Percentiles rank a stretch among this genome's conserved stretches.
phyloP scores from a whole-genome alignment of 768 basidiomycete genomes.

The Tylopilus rubrobrunneus region DNA sequence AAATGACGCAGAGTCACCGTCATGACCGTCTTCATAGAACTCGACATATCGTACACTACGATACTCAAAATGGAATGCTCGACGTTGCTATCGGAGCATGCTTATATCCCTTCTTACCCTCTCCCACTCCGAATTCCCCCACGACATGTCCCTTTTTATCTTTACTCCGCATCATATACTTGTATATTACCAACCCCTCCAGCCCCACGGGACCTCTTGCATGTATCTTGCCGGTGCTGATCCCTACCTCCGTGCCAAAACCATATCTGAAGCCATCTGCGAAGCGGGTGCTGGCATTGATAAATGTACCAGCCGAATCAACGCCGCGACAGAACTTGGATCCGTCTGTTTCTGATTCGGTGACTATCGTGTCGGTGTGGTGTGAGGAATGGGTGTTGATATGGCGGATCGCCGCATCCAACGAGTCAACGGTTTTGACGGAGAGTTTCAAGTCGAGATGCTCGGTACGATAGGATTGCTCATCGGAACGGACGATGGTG shows the following conservation, averaged over 20 bases:
- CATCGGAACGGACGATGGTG: conserved; percentile 51
- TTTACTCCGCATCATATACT: conserved; percentile 86
- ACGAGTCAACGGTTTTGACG: conserved; percentile 68
- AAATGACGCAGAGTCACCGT: conserved; percentile 14
- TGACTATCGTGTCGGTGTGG: conserved; percentile 92
- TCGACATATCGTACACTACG: neutral
- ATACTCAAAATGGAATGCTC: conserved; percentile 21
- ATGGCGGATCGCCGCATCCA: conserved; percentile 73
- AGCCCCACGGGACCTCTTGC: conserved; percentile 95
- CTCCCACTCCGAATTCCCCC: conserved; percentile 74
- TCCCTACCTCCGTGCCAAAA: conserved; percentile 97
- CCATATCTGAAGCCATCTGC: conserved; percentile 97
- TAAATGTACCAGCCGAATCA: conserved; percentile 88
- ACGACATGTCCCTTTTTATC: conserved; percentile 76
- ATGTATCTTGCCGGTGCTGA: conserved; percentile 94
- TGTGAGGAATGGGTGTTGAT: conserved; percentile 94
- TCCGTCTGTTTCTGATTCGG: conserved; percentile 65
- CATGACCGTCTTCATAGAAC: conserved; percentile 8
- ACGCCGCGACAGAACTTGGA: conserved; percentile 81
- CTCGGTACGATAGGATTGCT: conserved; percentile 79
- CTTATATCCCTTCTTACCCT: conserved; percentile 69
- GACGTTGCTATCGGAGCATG: conserved; percentile 39
- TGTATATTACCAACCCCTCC: conserved; percentile 92
- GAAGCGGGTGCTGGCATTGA: conserved; percentile 95
- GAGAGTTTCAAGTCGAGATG: conserved; percentile 85